phyloP scores from a whole-genome alignment of 75 land plant genomes.

The Selaginella tamariscina region DNA sequence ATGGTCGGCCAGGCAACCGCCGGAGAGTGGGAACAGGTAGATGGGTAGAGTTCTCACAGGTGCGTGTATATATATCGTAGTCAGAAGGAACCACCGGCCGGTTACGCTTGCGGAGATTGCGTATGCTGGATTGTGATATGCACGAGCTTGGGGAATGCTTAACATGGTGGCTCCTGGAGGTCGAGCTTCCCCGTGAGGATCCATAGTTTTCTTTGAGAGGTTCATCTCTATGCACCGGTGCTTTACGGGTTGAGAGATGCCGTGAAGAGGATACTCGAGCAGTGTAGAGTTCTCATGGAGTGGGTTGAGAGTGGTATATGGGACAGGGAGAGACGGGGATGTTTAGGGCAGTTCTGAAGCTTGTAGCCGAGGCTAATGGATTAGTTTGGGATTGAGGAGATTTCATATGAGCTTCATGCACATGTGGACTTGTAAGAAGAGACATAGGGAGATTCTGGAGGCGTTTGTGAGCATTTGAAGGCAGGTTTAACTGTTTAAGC shows the following conservation, averaged over 20 bases:
- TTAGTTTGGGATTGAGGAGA: slow-evolving; percentile 2
- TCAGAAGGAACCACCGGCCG: slow-evolving; percentile 23
- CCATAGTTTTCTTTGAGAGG: slow-evolving; percentile 18
- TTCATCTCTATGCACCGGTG: slow-evolving; percentile 11
- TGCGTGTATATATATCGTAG: slow-evolving; percentile 26
- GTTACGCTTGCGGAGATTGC: slow-evolving; percentile 28
- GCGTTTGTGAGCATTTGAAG: neutral
- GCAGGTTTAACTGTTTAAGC: no score
- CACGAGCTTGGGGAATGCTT: slow-evolving; percentile 22
- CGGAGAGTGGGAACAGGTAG: slow-evolving; percentile 29
- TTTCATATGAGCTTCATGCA: neutral
- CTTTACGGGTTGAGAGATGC: slow-evolving; percentile 17
- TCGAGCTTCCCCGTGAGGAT: slow-evolving; percentile 17
- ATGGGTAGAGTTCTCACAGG: slow-evolving; percentile 30
- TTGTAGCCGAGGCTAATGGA: slow-evolving; percentile 39
- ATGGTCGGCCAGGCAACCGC: slow-evolving; percentile 20
- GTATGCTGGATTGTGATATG: slow-evolving; percentile 23
- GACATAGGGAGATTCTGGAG: neutral
- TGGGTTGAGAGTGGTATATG: slow-evolving; percentile 51
- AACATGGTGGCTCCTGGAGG: slow-evolving; percentile 8
- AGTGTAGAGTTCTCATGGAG: slow-evolving; percentile 46
- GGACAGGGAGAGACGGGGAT: slow-evolving; percentile 60
- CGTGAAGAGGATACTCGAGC: slow-evolving; percentile 26
- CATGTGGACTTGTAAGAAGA: neutral
- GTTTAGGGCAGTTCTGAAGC: slow-evolving; percentile 44